phyloP scores from a whole-genome alignment of 257 asterid species.

The Nicotiana knightiana region DNA sequence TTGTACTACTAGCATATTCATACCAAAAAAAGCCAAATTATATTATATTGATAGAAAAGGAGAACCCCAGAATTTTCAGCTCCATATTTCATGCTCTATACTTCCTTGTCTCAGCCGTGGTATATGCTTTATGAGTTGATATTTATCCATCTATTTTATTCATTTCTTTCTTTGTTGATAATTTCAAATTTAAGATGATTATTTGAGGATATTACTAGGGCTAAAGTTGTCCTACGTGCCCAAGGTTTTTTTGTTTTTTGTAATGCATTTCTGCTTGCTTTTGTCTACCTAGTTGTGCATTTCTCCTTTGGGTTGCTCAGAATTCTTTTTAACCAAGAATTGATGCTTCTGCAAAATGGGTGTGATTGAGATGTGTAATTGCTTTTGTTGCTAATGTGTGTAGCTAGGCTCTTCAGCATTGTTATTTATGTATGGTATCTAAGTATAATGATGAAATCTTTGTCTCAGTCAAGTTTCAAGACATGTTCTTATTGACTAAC shows the following conservation, averaged over 20 bases:
- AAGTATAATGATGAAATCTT: neutral
- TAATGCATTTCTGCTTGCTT: neutral
- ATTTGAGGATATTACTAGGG: neutral
- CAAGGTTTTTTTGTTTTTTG: neutral
- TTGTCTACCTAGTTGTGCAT: neutral
- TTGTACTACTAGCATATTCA: neutral
- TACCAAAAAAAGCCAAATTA: neutral
- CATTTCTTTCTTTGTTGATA: neutral
- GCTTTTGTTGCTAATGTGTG: neutral
- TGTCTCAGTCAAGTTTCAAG: neutral
- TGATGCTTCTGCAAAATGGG: neutral
- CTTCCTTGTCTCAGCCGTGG: neutral
- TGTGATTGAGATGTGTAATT: neutral
- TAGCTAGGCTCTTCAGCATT: neutral
- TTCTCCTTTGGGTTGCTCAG: neutral
- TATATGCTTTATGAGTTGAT: neutral
- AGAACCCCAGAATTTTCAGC: neutral
- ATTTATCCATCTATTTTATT: neutral
- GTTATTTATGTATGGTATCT: neutral
- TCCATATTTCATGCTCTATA: neutral
- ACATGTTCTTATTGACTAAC: neutral
- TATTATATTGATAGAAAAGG: slow-evolving; percentile 1
- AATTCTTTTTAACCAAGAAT: neutral
- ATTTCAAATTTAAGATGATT: neutral
- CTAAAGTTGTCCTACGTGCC: neutral